Evolutionary conservation across 2,329 filamentous ascomycete genomes (phyloP).

Genomic region (Colletotrichum spaethianum): DNA sequence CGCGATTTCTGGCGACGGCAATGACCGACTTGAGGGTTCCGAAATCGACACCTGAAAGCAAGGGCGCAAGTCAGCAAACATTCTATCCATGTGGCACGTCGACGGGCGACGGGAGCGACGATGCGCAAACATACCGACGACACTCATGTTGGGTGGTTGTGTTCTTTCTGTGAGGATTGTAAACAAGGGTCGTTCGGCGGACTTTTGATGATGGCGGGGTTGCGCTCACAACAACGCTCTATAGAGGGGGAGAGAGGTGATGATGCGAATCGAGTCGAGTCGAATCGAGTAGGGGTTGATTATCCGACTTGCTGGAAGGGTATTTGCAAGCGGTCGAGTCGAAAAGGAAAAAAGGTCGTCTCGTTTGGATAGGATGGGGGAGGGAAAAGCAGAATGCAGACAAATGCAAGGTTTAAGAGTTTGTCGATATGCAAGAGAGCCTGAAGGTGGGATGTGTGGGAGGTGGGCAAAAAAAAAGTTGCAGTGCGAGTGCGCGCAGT

Average conservation of each 20-base stretch:
- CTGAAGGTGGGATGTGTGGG: constrained; percentile 39
- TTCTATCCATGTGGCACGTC: not conserved
- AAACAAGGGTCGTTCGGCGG: constrained; percentile 34
- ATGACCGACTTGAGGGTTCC: constrained; percentile 97
- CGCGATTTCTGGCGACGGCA: constrained; percentile 97
- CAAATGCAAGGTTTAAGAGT: constrained; percentile 38
- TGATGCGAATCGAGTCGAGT: constrained; percentile 12
- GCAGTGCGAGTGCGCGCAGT: constrained; percentile 15
- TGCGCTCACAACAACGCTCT: constrained; percentile 37
- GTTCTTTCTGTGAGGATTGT: constrained; percentile 32
- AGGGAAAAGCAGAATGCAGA: constrained; percentile 25
- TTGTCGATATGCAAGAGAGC: constrained; percentile 40
- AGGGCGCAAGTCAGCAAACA: constrained; percentile 39
- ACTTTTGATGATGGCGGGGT: constrained; percentile 33
- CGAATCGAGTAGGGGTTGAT: constrained; percentile 16
- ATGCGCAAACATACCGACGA: constrained; percentile 63
- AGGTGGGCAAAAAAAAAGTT: constrained; percentile 39
- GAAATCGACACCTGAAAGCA: constrained; percentile 83
- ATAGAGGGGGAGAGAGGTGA: constrained; percentile 9
- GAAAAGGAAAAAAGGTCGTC: constrained; percentile 20
- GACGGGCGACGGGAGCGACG: not conserved
- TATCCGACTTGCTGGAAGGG: constrained; percentile 38
- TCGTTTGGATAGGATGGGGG: constrained; percentile 27
- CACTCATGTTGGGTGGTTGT: constrained; percentile 63
- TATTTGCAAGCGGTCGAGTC: constrained; percentile 40